These are phyloP conservation scores for Luffa acutangula DNA, from an alignment of 306 rosid genomes.

Conservation along the genomic window DNA sequence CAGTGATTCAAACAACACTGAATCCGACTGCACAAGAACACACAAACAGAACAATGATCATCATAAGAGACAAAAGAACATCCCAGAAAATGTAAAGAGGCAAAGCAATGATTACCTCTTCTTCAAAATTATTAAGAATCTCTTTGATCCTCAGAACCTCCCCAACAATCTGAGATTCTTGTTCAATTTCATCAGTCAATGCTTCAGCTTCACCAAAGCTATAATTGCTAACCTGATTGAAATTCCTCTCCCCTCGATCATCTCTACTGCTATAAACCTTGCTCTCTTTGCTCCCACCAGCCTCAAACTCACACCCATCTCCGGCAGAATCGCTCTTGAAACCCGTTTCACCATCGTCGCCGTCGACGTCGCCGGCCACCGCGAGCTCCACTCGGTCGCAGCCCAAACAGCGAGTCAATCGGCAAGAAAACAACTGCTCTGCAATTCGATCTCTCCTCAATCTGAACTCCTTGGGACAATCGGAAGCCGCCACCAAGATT, in stretches of 20 bases:
- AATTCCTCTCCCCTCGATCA: slow-evolving; percentile 35
- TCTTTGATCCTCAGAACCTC: slow-evolving; percentile 78
- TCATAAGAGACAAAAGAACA: not conserved
- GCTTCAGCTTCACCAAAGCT: slow-evolving; percentile 86
- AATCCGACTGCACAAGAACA: slow-evolving; percentile 47
- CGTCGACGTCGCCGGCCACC: slow-evolving; percentile 25
- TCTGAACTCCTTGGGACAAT: slow-evolving; percentile 71
- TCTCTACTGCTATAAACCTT: slow-evolving; percentile 44
- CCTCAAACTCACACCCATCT: slow-evolving; percentile 33
- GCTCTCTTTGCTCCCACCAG: slow-evolving; percentile 82
- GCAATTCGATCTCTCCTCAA: slow-evolving; percentile 69
- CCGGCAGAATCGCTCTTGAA: slow-evolving; percentile 31
- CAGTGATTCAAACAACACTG: slow-evolving; percentile 59
- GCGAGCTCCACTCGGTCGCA: slow-evolving; percentile 53
- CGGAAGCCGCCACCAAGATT: slow-evolving; percentile 76
- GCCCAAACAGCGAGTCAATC: slow-evolving; percentile 48
- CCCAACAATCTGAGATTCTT: slow-evolving; percentile 40
- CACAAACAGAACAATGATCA: slow-evolving; percentile 9
- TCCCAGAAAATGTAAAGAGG: not conserved
- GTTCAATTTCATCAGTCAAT: slow-evolving; percentile 78
- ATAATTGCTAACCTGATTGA: slow-evolving; percentile 38
- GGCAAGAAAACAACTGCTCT: slow-evolving; percentile 49
- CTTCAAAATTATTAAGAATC: slow-evolving; percentile 25
- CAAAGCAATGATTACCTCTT: slow-evolving; percentile 32
- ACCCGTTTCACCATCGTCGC: slow-evolving; percentile 15